A percentile compares a stretch with the other conserved stretches of the same genome.
Evolutionary conservation across 2,329 filamentous ascomycete genomes (phyloP).

Genomic region (Fusarium luffae): DNA sequence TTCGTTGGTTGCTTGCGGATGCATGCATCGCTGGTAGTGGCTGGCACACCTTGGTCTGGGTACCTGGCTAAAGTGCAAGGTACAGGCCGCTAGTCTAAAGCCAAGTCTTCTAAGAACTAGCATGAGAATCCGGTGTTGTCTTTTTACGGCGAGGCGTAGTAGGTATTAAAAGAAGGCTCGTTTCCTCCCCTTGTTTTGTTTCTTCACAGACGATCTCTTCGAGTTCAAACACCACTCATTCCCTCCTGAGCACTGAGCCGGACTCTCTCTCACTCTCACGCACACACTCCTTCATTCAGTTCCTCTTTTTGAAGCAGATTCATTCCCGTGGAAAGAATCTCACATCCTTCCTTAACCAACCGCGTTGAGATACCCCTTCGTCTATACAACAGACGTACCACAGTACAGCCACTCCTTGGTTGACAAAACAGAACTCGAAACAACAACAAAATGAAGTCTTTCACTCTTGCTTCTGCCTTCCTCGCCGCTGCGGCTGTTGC

Average conservation of each 20-base stretch:
- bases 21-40: conserved; percentile 24
- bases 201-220: conserved; percentile 40
- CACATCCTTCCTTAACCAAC: conserved; percentile 37
- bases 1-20: conserved; percentile 26
- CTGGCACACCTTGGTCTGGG: conserved; percentile 23
- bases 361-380: conserved; percentile 43
- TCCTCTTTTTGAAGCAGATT: conserved; percentile 38
- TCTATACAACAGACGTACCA: conserved; percentile 32
- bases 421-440: conserved; percentile 35
- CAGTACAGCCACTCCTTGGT: conserved; percentile 39
- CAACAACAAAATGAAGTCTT: conserved; percentile 56
- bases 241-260: conserved; percentile 45
- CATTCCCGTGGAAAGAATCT: conserved; percentile 47
- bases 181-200: conserved; percentile 43
- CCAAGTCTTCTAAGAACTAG: conserved; percentile 40
- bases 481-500: conserved; percentile 59
- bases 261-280: conserved; percentile 42
- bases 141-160: conserved; percentile 42
- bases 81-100: conserved; percentile 33
- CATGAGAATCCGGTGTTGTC: conserved; percentile 31
- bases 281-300: conserved; percentile 44
- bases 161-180: conserved; percentile 39
- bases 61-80: conserved; percentile 31
- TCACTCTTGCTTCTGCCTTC: conserved; percentile 47
- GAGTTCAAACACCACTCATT: conserved; percentile 46